Evolutionary conservation across 2,329 filamentous ascomycete species (phyloP), one percentile per base, ranked within the genome.

Genomic region (Verticillium longisporum): DNA sequence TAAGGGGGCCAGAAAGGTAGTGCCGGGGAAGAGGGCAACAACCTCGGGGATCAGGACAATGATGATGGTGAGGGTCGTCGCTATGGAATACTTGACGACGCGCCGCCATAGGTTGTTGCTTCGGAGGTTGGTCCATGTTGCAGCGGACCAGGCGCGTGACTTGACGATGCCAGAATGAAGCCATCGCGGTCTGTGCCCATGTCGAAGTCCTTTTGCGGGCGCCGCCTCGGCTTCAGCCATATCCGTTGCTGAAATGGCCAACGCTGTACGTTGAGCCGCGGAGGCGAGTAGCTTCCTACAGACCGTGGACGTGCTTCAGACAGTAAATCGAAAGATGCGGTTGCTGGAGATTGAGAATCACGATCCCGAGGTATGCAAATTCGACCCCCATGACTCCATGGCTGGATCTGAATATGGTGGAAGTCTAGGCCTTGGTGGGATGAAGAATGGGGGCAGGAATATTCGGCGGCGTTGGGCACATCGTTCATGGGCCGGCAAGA

Each of bases 1-100:
- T 68, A 87, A 81, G 55, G 81, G 77, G 6, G 76, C 79, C 13
- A 86, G 74, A 67, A 81, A 86, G 21, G 78, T 79, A 18, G 80
- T 77, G 45, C 68, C 69, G 21, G 80, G 80, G 69, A 80, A 79
- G 33, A 77, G 70, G 14, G 60, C 64, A 18, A 76, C 70, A n/a
- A 80, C 72, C 3, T 72, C 68, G 1, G 82, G 82, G 26, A 81
- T 73, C 55, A 83, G 69, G n/a, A 79, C 78, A 41, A 83, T 70
- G 41, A 75, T 76, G 31, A 81, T 66, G 26, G 77, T 72, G 54
- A 77, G 73, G 33, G 75, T 77, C 45, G 77, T 81, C 53, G 81
- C 80, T 38, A 83, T 65, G 7, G 78, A 77, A 62, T 80, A 80
- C 65, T 86, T 86, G 61, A 83, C 62, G 62, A 85, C 81, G 61